Percentiles rank a stretch among this genome's conserved stretches.
Evolutionary conservation across 768 basidiomycete genomes (phyloP).

Genomic region (Lactarius evosmus): DNA sequence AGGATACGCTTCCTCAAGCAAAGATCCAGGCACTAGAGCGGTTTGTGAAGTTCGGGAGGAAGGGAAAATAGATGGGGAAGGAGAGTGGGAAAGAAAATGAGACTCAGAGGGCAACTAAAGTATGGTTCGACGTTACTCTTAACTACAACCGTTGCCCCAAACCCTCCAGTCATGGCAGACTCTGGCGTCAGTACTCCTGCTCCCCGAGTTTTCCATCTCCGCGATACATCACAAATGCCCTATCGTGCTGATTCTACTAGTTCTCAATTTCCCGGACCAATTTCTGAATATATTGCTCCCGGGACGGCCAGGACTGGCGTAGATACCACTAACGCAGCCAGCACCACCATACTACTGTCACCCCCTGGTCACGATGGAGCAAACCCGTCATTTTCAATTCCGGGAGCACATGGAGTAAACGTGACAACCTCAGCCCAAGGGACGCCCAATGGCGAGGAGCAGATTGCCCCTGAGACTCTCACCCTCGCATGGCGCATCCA

Average conservation of each 20-base stretch:
- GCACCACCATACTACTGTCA: not conserved
- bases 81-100: too few relatives aligned
- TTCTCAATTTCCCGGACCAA: not conserved
- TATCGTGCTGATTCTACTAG: not conserved
- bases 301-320: conserved; percentile 1
- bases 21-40: conserved; percentile 24
- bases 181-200: not conserved
- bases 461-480: conserved; percentile 38
- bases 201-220: not conserved
- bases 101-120: conserved; percentile 4
- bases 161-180: not conserved
- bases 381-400: not conserved
- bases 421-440: not conserved
- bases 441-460: conserved; percentile 7
- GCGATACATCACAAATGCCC: not conserved
- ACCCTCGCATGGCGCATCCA: conserved; percentile 53
- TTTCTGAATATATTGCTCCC: conserved; percentile 1
- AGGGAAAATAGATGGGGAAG: conserved; percentile 17
- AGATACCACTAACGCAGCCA: not conserved
- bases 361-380: not conserved
- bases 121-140: conserved; percentile 26
- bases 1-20: conserved; percentile 17
- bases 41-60: conserved; percentile 27
- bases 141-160: not conserved
- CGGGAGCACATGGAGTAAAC: not conserved